These are phyloP conservation scores for Mitragyna speciosa DNA, from an alignment of 257 asterid species.

Conservation along the genomic window DNA sequence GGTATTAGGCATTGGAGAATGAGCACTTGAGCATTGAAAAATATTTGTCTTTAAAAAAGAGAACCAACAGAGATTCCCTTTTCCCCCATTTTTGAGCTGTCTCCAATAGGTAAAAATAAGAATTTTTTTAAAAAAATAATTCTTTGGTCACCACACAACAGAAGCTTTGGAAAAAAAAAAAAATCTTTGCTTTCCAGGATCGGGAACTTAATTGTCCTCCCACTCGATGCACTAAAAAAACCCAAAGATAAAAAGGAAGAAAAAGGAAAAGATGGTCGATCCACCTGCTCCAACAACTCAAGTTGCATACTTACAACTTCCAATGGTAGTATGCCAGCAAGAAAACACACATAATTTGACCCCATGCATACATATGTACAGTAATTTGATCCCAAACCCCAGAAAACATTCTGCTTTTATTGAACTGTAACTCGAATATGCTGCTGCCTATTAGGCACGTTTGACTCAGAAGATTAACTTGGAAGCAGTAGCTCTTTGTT, in stretches of 20 bases:
- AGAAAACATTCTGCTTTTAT: no score
- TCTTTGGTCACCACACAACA: not conserved
- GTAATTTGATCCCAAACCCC: no score
- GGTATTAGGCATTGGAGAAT: not conserved
- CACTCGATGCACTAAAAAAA: not conserved
- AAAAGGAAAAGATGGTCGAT: not conserved
- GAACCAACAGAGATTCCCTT: no score
- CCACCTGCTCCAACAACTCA: not conserved
- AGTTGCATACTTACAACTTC: not conserved
- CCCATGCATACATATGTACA: not conserved
- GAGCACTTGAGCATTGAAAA: not conserved
- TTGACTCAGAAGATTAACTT: no score
- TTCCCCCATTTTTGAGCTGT: not conserved
- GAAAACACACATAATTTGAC: not conserved
- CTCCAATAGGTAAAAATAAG: not conserved
- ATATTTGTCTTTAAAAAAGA: not conserved
- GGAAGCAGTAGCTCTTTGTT: no score
- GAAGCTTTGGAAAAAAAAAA: not conserved
- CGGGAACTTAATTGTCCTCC: not conserved
- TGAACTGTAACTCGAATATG: no score
- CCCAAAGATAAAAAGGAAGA: not conserved
- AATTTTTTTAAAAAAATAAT: not conserved
- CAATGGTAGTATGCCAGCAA: conserved; percentile 1
- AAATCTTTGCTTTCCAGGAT: not conserved
- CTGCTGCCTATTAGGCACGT: no score